Conservation (phyloP, 257 asterid species). For the Solanum bulbocastanum region DNA sequence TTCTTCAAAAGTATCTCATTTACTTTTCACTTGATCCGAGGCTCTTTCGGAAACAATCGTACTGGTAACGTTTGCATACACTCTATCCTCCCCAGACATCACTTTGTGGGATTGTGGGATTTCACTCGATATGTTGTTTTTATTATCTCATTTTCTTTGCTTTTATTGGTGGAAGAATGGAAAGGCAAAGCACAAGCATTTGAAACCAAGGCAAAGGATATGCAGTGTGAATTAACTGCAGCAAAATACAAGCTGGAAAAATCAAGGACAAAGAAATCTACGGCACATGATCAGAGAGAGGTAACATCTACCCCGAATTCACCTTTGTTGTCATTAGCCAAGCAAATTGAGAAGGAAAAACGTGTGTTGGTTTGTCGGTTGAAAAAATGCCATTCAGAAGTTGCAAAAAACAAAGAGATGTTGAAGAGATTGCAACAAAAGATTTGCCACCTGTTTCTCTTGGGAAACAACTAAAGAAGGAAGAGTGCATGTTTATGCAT, state of each 20-base stretch:
- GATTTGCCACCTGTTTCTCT: constrained; percentile 38
- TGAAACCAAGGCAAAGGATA: constrained; percentile 35
- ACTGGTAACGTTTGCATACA: too few species aligned
- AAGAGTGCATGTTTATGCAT: constrained; percentile 33
- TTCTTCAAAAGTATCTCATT: background rate
- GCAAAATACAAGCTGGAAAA: constrained; percentile 25
- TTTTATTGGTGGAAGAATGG: constrained; percentile 62
- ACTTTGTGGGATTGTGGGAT: too few species aligned
- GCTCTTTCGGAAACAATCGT: too few species aligned
- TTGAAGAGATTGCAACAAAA: background rate
- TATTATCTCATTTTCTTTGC: background rate
- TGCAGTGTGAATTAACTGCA: constrained; percentile 17
- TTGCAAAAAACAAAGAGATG: background rate
- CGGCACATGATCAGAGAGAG: background rate
- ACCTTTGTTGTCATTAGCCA: constrained; percentile 16
- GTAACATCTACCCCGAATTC: background rate
- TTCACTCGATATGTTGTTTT: too few species aligned
- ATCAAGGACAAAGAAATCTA: constrained; percentile 2
- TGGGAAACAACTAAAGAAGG: constrained; percentile 65
- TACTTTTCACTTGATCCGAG: background rate
- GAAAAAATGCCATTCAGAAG: background rate
- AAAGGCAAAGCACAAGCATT: constrained; percentile 36
- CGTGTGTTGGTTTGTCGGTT: background rate
- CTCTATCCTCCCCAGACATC: too few species aligned
- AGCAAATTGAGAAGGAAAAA: constrained; percentile 33